These are phyloP conservation scores for Diplodia scrobiculata DNA, from an alignment of 2,329 filamentous ascomycete species.

Conservation along the genomic window DNA sequence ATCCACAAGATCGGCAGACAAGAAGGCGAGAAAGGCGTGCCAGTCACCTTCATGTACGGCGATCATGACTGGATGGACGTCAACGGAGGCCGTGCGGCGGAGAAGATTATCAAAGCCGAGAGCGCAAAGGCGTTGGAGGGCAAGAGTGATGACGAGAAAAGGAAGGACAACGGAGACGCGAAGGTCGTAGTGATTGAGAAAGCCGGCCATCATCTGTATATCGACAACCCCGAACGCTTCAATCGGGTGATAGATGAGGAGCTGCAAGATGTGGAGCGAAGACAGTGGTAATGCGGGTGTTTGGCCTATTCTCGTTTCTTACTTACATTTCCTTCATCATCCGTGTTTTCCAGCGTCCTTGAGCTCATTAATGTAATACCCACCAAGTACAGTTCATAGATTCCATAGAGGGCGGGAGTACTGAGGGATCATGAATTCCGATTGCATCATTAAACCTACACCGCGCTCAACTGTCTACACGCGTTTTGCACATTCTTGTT, in stretches of 20 bases:
- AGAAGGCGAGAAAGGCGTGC: slow-evolving; percentile 65
- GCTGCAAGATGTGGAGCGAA: slow-evolving; percentile 63
- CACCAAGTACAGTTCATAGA: background rate
- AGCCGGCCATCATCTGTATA: slow-evolving; percentile 71
- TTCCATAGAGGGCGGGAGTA: background rate
- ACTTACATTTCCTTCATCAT: background rate
- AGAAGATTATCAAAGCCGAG: slow-evolving; percentile 74
- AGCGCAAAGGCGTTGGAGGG: slow-evolving; percentile 62
- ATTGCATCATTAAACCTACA: background rate
- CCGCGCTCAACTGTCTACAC: too few species aligned
- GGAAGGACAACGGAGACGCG: slow-evolving; percentile 73
- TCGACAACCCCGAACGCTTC: slow-evolving; percentile 71
- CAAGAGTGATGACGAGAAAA: slow-evolving; percentile 65
- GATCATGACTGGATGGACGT: slow-evolving; percentile 24
- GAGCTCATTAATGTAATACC: background rate
- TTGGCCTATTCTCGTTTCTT: too few species aligned
- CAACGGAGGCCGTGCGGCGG: slow-evolving; percentile 75
- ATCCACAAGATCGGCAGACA: slow-evolving; percentile 88
- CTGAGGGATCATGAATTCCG: background rate
- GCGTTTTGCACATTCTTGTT: too few species aligned
- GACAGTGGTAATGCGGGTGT: slow-evolving; percentile 34
- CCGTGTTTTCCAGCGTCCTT: background rate
- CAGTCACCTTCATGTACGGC: slow-evolving; percentile 61
- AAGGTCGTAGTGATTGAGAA: slow-evolving; percentile 77
- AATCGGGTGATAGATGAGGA: slow-evolving; percentile 66